phyloP scores from a whole-genome alignment of 1,284 basidiomycete genomes.

The Puccinia hordei region DNA sequence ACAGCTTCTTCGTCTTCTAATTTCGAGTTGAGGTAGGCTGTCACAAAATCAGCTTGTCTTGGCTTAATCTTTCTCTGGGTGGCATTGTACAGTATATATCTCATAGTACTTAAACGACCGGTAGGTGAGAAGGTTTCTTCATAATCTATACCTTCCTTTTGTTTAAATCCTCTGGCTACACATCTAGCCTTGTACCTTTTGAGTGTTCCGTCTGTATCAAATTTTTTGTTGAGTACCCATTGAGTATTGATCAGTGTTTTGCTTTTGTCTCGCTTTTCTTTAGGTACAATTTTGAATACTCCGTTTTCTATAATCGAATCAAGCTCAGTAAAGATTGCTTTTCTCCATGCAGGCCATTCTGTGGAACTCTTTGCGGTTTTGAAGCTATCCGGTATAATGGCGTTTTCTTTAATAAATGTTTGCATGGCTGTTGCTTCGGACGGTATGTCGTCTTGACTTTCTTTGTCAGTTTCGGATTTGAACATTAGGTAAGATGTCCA shows the following conservation, averaged over 20 bases:
- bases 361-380: background rate
- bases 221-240: no score
- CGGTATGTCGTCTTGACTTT: background rate
- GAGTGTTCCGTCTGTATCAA: background rate
- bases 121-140: slow-evolving; percentile 29
- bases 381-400: background rate
- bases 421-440: background rate
- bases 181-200: slow-evolving; percentile 7
- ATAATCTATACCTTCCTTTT: slow-evolving; percentile 12
- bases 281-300: no score
- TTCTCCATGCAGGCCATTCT: background rate
- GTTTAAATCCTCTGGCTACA: slow-evolving; percentile 6
- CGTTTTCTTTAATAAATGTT: slow-evolving; percentile 18
- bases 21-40: no score
- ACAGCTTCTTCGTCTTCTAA: no score
- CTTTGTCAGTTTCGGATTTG: background rate
- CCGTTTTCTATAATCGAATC: slow-evolving; percentile 19
- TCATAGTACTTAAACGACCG: no score
- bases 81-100: no score
- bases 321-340: background rate
- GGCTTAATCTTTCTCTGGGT: no score
- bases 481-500: no score
- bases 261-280: no score
- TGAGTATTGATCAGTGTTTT: no score
- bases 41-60: no score